These are phyloP conservation scores for Fusarium protoensiforme DNA, from an alignment of 2,329 filamentous ascomycete species.

Conservation along the genomic window DNA sequence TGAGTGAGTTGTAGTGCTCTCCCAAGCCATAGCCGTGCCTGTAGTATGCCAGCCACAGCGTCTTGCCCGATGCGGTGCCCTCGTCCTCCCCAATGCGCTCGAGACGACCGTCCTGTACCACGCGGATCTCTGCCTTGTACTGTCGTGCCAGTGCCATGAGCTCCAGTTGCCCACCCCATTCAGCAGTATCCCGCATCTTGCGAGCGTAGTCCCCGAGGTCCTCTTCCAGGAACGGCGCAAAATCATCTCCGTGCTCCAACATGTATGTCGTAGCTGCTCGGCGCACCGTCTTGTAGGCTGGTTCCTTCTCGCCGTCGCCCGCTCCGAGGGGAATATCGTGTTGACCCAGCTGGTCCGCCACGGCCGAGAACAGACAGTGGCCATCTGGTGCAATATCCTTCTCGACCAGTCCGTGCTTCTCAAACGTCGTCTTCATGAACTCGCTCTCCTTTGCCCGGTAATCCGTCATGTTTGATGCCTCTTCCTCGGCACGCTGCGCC, in stretches of 20 bases:
- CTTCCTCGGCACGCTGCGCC: constrained; percentile 74
- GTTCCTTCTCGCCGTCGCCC: constrained; percentile 34
- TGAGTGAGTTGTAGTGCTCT: constrained; percentile 95
- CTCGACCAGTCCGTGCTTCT: constrained; percentile 73
- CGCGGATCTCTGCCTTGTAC: constrained; percentile 83
- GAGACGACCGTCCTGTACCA: constrained; percentile 85
- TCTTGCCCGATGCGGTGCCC: constrained; percentile 62
- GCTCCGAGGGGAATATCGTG: constrained; percentile 57
- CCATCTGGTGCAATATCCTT: constrained; percentile 89
- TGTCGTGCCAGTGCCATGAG: constrained; percentile 83
- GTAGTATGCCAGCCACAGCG: constrained; percentile 93
- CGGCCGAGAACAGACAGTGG: constrained; percentile 92
- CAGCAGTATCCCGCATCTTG: constrained; percentile 86
- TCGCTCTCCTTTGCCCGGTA: constrained; percentile 75
- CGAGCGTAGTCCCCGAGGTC: constrained; percentile 76
- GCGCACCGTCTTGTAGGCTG: constrained; percentile 74
- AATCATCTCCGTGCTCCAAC: constrained; percentile 77
- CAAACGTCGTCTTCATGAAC: constrained; percentile 76
- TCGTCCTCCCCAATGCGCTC: constrained; percentile 73
- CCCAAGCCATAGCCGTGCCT: constrained; percentile 92
- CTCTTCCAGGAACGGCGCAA: constrained; percentile 88
- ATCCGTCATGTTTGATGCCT: constrained; percentile 81
- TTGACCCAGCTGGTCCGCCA: constrained; percentile 82
- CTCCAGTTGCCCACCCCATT: constrained; percentile 97
- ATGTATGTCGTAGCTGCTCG: constrained; percentile 83